Percentiles rank a stretch among this genome's conserved stretches.
phyloP scores from a whole-genome alignment of 1,284 basidiomycete genomes.

The Schizophyllum commune region DNA sequence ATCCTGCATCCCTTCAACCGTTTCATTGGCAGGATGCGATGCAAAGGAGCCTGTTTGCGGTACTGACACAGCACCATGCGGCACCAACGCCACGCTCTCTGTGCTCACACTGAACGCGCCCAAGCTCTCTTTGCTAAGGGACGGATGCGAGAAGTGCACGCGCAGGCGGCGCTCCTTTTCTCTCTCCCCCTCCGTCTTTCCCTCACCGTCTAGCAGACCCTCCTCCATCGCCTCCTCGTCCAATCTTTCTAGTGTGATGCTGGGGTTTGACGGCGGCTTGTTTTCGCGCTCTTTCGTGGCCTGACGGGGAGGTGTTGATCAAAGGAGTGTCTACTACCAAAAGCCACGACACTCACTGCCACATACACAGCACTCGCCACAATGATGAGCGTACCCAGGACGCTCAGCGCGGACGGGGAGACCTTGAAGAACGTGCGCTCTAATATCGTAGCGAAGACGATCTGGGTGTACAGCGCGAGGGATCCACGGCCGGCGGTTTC shows the following conservation, averaged over 20 bases:
- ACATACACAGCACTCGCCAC: slow-evolving; percentile 53
- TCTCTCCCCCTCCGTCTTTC: background rate
- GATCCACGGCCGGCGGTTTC: slow-evolving; percentile 57
- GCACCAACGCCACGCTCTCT: background rate
- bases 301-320: background rate
- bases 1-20: too few species aligned
- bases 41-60: too few species aligned
- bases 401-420: slow-evolving; percentile 42
- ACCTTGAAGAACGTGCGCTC: slow-evolving; percentile 54
- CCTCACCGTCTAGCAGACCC: slow-evolving; percentile 3
- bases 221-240: slow-evolving; percentile 7
- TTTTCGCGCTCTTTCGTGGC: slow-evolving; percentile 9
- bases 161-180: background rate
- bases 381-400: slow-evolving; percentile 51
- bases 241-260: background rate
- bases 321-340: background rate
- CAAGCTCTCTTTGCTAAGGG: background rate
- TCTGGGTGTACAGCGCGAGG: slow-evolving; percentile 56
- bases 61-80: too few species aligned
- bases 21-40: too few species aligned
- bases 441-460: slow-evolving; percentile 52
- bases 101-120: background rate
- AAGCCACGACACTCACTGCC: slow-evolving; percentile 35
- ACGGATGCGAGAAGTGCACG: background rate
- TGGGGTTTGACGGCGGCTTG: background rate